Evolutionary conservation across 1,284 basidiomycete genomes (phyloP), one percentile per base, ranked within the genome.

Genomic region (Ustilago xerochloae): DNA sequence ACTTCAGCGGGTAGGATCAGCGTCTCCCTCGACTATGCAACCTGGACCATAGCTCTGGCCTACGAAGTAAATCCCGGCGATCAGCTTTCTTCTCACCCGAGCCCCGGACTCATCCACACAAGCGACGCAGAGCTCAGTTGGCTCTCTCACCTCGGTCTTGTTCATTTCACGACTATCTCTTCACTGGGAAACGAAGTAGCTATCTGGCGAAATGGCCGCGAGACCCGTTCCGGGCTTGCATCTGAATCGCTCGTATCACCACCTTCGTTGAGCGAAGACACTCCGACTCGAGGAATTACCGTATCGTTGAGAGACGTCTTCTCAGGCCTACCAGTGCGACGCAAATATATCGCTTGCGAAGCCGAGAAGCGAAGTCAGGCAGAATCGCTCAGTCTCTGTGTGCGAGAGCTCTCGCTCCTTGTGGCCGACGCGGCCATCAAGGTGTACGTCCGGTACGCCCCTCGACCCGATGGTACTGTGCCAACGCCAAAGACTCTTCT

Each of bases 71-170:
- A 58, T 16, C 39, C 28, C 13, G 26, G 33, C 47, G 52, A 35
- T 35, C 24, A 49, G 39, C 33, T 50, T 28, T 54, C n/a, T 36
- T 48, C 60, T 6, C 12, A 18, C 10, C 20, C 7, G 9, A 30
- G 22, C 20, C 10, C 36, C 26, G 32, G 13, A 10, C 24, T 10
- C 6, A 24, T 12, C 28, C 13, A 4, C 1, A 7, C n/a, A 16
- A 43, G 32, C 13, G 20, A 43, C 24, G 22, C 35, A 32, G 41
- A 63, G 48, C 38, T 63, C 4, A 7, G 16, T 10, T 3, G 36
- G 35, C 43, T 68, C 2, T 70, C 62, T 9, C 30, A 59, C 30
- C 57, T 63, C 0, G 67, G 67, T 4, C 50, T 64, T 15, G 26
- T 64, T 5, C 66, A 54, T 20, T 10, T 57, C 39, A 33, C n/a